Base-by-base conservation (phyloP, 345 rosid genomes). In the Brassica incana region DNA sequence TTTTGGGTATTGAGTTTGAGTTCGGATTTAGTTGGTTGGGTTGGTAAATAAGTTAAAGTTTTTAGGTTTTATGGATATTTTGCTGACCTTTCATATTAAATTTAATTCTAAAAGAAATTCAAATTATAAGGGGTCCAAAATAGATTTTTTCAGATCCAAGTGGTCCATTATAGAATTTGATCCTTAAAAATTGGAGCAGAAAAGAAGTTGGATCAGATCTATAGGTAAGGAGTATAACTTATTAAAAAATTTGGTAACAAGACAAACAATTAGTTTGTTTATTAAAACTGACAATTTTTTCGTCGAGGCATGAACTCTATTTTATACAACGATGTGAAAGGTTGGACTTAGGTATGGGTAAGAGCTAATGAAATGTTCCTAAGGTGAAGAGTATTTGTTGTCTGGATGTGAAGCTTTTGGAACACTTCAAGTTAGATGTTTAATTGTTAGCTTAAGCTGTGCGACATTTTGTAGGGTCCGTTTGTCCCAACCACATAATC, bases 361-460 rank as follows among this genome's bases (percentile, higher is more conserved):
- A 62, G 72, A 74, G 83, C 75, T 40, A 74, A 74, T 75, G 83
- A 80, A 79, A 74, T 69, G 83, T 65, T 35, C 54, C 63, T 38
- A 43, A 75, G 75, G 52, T 75, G 76, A 69, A 30, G 67, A 69
- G 59, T 68, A 25, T 36, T 75, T 54, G 75, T 69, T 80, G 79
- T 75, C 79, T 63, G 48, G 72, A 60, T 62, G 67, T 74, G 72
- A 69, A 64, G 62, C 52, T 69, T 69, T 80, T 30, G 79, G 62
- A 74, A 80, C 79, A 80, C 70, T 74, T 69, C 83, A 80, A 80
- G 76, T 69, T 80, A 74, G 29, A 80, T 80, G 83, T 80, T 75
- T 80, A 75, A 35, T 69, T 69, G 83, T 69, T 69, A 52, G 38
- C 61, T 63, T 15, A 69, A 69, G 66, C 27, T 80, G 14, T 80